These are phyloP conservation scores for Millerozyma miso DNA, from an alignment of 805 yeast species.

Conservation along the genomic window DNA sequence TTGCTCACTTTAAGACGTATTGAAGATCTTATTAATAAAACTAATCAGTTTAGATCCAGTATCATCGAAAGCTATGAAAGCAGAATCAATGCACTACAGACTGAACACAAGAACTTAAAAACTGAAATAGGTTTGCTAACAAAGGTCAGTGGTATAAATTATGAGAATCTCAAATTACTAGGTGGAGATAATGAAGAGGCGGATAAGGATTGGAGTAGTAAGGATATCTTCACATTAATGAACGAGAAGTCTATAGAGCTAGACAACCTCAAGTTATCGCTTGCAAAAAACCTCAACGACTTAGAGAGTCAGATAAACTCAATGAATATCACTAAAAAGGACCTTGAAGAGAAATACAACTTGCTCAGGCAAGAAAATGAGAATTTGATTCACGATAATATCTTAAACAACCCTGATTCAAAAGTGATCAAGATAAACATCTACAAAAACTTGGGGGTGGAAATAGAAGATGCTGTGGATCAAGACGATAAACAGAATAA, in stretches of 20 bases:
- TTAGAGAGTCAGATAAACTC: constrained; percentile 40
- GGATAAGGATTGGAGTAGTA: constrained; percentile 7
- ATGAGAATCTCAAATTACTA: constrained; percentile 15
- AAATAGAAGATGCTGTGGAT: constrained; percentile 31
- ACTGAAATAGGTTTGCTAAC: constrained; percentile 16
- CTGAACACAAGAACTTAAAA: constrained; percentile 9
- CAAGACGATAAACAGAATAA: constrained; percentile 14
- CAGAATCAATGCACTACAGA: constrained; percentile 7
- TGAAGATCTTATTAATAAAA: constrained; percentile 29
- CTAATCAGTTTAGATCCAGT: constrained; percentile 24
- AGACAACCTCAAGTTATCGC: constrained; percentile 45
- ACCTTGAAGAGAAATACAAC: constrained; percentile 33
- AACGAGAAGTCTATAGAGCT: constrained; percentile 25
- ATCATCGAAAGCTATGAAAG: constrained; percentile 13
- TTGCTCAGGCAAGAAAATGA: constrained; percentile 27
- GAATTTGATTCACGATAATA: constrained; percentile 27
- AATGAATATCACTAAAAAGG: constrained; percentile 29
- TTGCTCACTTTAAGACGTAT: constrained; percentile 42
- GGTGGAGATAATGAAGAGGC: constrained; percentile 5
- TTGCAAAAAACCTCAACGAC: constrained; percentile 51
- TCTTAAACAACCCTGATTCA: constrained; percentile 37
- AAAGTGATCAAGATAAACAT: constrained; percentile 52
- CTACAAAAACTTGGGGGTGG: constrained; percentile 57
- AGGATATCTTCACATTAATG: constrained; percentile 24
- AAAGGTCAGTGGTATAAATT: constrained; percentile 17